Evolutionary conservation across 2,329 filamentous ascomycete genomes (phyloP), one percentile per base, ranked within the genome.

Genomic region (Alternaria ethzedia): DNA sequence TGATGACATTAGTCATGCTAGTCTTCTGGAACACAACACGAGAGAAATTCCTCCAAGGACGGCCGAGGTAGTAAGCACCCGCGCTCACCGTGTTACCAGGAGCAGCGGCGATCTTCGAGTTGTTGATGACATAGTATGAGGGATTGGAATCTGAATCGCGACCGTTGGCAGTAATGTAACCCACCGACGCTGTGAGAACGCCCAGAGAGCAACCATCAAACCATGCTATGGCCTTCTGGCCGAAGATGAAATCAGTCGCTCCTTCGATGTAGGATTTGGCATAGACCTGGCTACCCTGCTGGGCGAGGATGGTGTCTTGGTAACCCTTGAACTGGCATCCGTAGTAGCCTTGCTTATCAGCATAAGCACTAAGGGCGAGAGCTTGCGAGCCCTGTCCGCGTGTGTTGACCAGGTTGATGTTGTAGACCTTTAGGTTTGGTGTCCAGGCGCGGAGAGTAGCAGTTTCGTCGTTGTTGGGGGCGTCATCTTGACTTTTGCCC

Each of bases 241-340:
- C 84, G 72, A 89, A 90, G 67, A 88, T 86, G 71, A 88, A 88
- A 69, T 89, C 88, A 46, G 86, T 85, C 3, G 86, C 85, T 26
- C 87, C 87, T 50, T 86, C 82, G 64, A 89, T 88, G 62, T 86
- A 84, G 66, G 83, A 83, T 63, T 84, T 84, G 25, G 83, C 85
- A 70, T 87, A 89, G 36, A 88, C 72, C 69, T 89, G 84, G 64
- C 83, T 79, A 64, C 87, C 88, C 57, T 78, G 81, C 12, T 80
- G 67, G 13, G 77, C 75, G 13, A 79, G 69, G 23, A 80, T 67
- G 1, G 87, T 88, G 71, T 89, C 87, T 75, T 90, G 86, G 70
- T 83, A 86, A 20, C 87, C 86, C 51, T 82, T 82, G 68, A 89
- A 82, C 55, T 83, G 79, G 64, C 84, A 85, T 44, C 80, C 86